Base-by-base conservation (phyloP, 106 monocot genomes). In the Narthecium ossifragum region DNA sequence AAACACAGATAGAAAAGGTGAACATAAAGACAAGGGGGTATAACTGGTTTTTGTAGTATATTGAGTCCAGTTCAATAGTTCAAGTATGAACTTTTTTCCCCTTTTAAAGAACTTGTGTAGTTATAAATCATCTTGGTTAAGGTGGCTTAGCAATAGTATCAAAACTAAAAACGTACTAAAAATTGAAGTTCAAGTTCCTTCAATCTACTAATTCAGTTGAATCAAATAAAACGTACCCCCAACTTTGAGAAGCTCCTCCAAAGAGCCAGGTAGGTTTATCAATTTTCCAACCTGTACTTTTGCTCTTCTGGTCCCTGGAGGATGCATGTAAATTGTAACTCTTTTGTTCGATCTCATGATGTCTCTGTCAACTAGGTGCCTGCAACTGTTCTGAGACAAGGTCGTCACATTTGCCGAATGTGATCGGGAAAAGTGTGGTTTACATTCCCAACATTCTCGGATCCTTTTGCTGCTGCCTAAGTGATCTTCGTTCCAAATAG, bases 211-310 rank as follows among this genome's bases (percentile, higher is more conserved):
- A 14, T 54, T 54, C 28, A 0, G 3, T 31, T 54, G 60, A 60
- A 48, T 22, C 0, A 57, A 49, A 34, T 10, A 63, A 17, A 61
- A 63, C 79, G 75, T 75, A 84, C 84, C 51, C 13, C 62, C 75
- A 63, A 65, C 61, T 61, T 27, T 53, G 38, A 79, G 32, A 37
- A 84, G 79, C 51, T 84, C 84, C 39, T 84, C 79, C 23, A 84
- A 13, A 47, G 84, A 75, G 39, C 37, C 50, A 68, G 84, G 84
- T 49, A 79, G 47, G 34, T 63, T 71, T 70, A 84, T 79, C 41
- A 84, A 48, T 62, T 84, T 84, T 36, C 68, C 67, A 18, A 50
- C 57, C 14, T 75, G 62, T 48, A 53, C 54, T 45, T 28, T 43
- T 33, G 60, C 41, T 34, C 17, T 48, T 50, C 46, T 8, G 46